Base-by-base conservation (phyloP, 768 basidiomycete species). In the Neoboletus brunneissimus region DNA sequence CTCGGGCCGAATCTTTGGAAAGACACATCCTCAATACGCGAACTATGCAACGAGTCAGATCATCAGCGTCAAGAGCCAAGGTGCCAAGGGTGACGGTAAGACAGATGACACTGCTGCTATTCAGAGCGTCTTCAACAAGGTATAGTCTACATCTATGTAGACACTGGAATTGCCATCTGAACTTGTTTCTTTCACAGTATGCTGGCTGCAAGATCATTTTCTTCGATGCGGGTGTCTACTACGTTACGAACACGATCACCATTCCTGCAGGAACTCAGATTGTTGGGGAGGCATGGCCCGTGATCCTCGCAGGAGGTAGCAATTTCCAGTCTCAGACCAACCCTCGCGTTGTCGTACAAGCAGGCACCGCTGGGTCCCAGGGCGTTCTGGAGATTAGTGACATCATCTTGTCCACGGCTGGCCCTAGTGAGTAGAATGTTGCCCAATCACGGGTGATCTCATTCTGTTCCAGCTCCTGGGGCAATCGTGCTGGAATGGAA, bases 131-230 rank as follows among this genome's bases (percentile, higher is more conserved):
- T 78, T 92, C 48, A 65, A 78, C 44, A 68, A 84, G 72, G 88
- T 83, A 55, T 25, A 13, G 1, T 10, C 34, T 8, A 1, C 10
- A 15, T 34, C 5, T 23, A 2, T 42, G n/a, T 7, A 18, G 41
- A 31, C 8, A 3, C 1, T 10, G 20, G 22, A 12, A 9, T 16
- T n/a, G 1, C 12, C 0, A 15, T 34, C 22, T 43, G 40, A 18
- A 44, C 27, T 2, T 5, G 10, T 15, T 22, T 53, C 0, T 23
- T 0, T 49, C 9, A 3, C 55, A 89, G 88, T 88, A 79, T 61
- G 74, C 85, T 6, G 85, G 84, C 10, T 84, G 84, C 77, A 89
- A 85, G 64, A 85, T 93, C 65, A 84, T 92, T 46, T 91, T 89
- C 76, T 83, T 91, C 66, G 90, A 92, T 60, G 86, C 87, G 1